Conservation (phyloP, 768 basidiomycete genomes). For the Mycena olivaceomarginata region DNA sequence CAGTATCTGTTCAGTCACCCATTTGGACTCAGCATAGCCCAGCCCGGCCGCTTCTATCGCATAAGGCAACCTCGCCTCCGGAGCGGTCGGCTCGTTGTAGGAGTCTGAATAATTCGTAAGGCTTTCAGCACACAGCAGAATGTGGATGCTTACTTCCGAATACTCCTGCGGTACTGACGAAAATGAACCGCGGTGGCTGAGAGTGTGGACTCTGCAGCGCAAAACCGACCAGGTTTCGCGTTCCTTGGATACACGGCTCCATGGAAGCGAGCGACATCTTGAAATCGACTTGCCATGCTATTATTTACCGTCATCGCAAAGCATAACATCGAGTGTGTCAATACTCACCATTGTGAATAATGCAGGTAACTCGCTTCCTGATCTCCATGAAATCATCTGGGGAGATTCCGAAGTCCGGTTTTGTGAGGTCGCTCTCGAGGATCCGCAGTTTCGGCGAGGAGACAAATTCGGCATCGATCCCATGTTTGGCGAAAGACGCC, state of each 20-base stretch:
- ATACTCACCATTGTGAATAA: constrained; percentile 4
- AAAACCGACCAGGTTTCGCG: background rate
- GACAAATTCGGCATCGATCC: background rate
- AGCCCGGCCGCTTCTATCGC: constrained; percentile 50
- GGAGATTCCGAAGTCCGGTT: background rate
- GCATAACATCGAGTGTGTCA: background rate
- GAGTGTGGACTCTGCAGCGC: background rate
- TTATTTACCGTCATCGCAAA: background rate
- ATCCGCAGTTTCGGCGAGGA: background rate
- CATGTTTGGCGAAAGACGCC: background rate
- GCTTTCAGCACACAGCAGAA: too few species aligned
- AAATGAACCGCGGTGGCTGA: background rate
- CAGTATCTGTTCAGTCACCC: constrained; percentile 63
- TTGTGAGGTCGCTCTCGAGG: background rate
- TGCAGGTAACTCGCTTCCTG: background rate
- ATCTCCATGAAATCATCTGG: background rate
- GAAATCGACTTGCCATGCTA: constrained; percentile 7
- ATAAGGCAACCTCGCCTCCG: constrained; percentile 47
- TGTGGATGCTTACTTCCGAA: background rate
- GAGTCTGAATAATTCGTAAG: too few species aligned
- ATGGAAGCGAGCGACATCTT: background rate
- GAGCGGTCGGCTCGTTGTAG: background rate
- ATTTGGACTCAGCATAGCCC: constrained; percentile 65
- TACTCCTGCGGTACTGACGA: background rate
- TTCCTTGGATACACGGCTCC: background rate